Evolutionary conservation across 139 green algal species (phyloP), one percentile per base, ranked within the genome.

Genomic region (Chlamydomonas sp.): DNA sequence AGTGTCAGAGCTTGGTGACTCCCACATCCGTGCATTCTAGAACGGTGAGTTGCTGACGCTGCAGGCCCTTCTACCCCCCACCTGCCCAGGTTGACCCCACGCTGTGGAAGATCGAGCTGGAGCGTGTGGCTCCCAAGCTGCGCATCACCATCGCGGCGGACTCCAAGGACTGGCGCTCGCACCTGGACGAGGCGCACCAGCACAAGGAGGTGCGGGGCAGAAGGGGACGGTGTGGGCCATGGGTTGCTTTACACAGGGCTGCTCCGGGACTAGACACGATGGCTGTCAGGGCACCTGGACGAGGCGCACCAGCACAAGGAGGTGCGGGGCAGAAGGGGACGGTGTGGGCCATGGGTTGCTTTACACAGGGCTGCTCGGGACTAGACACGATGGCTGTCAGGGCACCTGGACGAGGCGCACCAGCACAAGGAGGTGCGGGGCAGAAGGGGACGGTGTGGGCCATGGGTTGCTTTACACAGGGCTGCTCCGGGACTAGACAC

Each of bases 111-210:
- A 68, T 96, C 71, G 95, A 97, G 88, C 76, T 97, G 66, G 95
- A 97, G 86, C 91, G 95, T 0, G 94, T 97, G 68, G 95, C 86
- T 17, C 95, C 95, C 10, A 88, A 90, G 71, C 91, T 97, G 88
- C 90, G 91, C 77, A 92, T 96, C 69, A 92, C 90, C 16, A 81
- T 96, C 59, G 89, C 87, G 17, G 87, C 94, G 17, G 94, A 97
- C 89, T 82, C 87, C 71, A 95, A 94, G 73, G 95, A 97, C 91
- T 97, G 95, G 95, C 90, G 95, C 9, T 90, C 86, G 49, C 95
- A 97, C 89, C 83, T 97, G 63, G 95, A 97, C 16, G 90, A 95
- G 88, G 92, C 93, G 68, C 86, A 94, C 60, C 82, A 93, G 64
- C 85, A 94, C 88, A 89, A 89, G 78, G 86, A 93, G 83, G 90